Base-by-base conservation (phyloP, 257 asterid species). In the Orobanche coerulescens region DNA sequence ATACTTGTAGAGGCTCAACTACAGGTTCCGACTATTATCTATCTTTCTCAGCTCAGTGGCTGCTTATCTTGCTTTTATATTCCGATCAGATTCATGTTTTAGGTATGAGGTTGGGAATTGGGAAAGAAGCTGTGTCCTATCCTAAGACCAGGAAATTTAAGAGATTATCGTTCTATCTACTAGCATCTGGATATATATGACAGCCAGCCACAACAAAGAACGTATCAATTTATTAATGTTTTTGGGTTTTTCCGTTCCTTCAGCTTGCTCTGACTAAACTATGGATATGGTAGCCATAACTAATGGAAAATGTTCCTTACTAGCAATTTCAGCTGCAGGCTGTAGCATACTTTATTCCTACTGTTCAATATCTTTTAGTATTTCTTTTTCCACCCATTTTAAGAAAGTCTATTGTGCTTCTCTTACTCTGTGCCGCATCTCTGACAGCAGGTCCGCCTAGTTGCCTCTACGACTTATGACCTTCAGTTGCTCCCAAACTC, bases 1-100 rank as follows among this genome's bases (percentile, higher is more conserved):
- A 28, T 68, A 68, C 67, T 68, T 23, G 15, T 36, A 12, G 24
- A 48, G 34, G 14, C 60, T 54, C 74, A 69, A 65, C 65, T 61
- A 9, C 64, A 52, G 53, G 66, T 68, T 23, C 10, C 23, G 12
- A 2, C 4, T 7, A 4, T 0, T 7, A 13, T 39, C 33, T 13
- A 57, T 7, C 37, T 34, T 10, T 8, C 28, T 20, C 40, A 1
- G n/a, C 25, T 37, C 14, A 7, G 33, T 23, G 15, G 42, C 16
- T 46, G 10, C 2, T 47, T 31, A 46, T 19, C 30, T 19, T 56
- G 57, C 26, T 22, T 54, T 6, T 14, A 22, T 31, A 5, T 20
- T 56, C 16, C 60, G 40, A 33, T 67, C 42, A 19, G 4, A 43
- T 26, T 5, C 2, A 2, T 26, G n/a, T n/a, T n/a, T n/a, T n/a